These are phyloP conservation scores for Lepiota brunneoincarnata DNA, from an alignment of 768 basidiomycete genomes.

Conservation along the genomic window DNA sequence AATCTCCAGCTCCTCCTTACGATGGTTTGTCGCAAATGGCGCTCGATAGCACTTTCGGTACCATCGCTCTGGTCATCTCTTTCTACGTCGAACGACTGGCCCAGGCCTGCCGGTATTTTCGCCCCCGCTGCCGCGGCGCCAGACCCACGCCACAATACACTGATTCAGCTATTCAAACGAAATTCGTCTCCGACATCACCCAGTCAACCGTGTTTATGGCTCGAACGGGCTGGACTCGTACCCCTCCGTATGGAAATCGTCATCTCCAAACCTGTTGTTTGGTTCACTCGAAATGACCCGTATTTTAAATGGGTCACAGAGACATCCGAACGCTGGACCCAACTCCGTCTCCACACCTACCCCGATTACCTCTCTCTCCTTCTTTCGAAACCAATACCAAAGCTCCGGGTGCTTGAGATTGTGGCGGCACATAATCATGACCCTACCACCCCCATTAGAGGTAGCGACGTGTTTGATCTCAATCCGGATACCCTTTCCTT, in stretches of 20 bases:
- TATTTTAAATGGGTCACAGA: constrained; percentile 4
- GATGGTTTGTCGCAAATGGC: background rate
- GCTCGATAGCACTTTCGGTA: background rate
- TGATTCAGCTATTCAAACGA: background rate
- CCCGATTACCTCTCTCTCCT: constrained; percentile 2
- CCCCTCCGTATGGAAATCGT: constrained; percentile 7
- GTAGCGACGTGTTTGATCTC: constrained; percentile 2
- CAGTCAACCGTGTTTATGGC: constrained; percentile 1
- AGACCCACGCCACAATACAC: background rate
- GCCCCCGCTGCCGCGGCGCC: background rate
- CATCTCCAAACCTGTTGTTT: constrained; percentile 1
- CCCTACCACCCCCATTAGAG: background rate
- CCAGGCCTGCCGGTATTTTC: background rate
- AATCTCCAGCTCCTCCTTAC: constrained; percentile 4
- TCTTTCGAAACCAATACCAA: constrained; percentile 3
- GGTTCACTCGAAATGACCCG: constrained; percentile 3
- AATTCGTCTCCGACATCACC: background rate
- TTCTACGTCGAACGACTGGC: constrained; percentile 7
- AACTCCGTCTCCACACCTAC: constrained; percentile 1
- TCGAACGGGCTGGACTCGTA: background rate
- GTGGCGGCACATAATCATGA: background rate
- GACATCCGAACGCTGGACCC: constrained; percentile 7
- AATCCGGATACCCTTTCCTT: background rate
- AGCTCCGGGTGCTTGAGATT: background rate
- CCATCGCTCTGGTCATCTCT: constrained; percentile 4